Conservation (phyloP, 164 flowering plant genomes). For the Tetracentron sinense region DNA sequence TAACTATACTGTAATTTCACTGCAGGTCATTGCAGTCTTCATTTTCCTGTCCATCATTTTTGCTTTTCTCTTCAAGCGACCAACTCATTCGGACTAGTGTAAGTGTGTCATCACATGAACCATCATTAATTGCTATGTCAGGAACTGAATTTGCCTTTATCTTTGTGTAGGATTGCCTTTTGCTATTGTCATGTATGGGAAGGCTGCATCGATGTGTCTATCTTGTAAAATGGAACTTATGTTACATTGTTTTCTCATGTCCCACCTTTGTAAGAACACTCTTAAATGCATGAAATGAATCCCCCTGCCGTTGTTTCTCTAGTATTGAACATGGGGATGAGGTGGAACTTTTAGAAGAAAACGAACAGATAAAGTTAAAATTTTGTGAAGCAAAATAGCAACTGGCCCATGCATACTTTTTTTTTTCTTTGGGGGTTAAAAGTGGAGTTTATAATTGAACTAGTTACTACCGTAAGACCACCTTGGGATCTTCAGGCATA, state of each 20-base stretch:
- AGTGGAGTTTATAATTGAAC: too few relatives aligned
- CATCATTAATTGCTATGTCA: too few relatives aligned
- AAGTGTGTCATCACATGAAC: neutral
- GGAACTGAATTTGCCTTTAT: neutral
- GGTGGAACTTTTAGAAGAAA: too few relatives aligned
- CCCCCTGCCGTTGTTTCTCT: neutral
- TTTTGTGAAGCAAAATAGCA: too few relatives aligned
- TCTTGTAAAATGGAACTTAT: neutral
- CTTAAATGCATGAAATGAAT: too few relatives aligned
- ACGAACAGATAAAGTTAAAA: too few relatives aligned
- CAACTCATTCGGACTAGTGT: neutral
- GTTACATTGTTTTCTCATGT: neutral
- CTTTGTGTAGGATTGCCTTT: neutral
- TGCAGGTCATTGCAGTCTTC: constrained; percentile 40
- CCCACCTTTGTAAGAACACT: too few relatives aligned
- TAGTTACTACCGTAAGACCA: too few relatives aligned
- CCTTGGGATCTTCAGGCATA: too few relatives aligned
- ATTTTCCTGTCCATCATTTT: constrained; percentile 39
- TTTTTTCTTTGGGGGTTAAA: too few relatives aligned
- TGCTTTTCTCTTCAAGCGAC: constrained; percentile 34
- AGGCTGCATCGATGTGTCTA: neutral
- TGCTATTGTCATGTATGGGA: neutral
- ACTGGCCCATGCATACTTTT: too few relatives aligned
- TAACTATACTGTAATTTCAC: neutral
- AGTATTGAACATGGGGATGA: neutral